Percentiles rank a stretch among this genome's conserved stretches.
phyloP scores from a whole-genome alignment of 2,329 filamentous ascomycete species.

The Ambrosiella cleistominuta region DNA sequence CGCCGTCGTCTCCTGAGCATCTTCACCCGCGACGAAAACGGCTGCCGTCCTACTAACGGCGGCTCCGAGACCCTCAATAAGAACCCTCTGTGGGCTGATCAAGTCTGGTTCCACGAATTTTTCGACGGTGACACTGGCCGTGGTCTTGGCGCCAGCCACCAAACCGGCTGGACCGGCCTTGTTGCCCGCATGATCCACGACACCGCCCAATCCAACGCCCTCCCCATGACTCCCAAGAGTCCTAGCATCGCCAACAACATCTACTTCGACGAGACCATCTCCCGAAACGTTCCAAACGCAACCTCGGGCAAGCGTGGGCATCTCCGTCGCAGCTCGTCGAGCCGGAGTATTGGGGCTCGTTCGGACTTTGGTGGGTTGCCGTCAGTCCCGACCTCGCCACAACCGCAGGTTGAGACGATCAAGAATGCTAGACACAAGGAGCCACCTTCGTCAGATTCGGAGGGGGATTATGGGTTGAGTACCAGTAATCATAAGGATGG shows the following conservation, averaged over 20 bases:
- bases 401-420: neutral
- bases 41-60: constrained; percentile 73
- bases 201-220: constrained; percentile 83
- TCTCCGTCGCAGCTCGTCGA: constrained; percentile 63
- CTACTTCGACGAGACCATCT: constrained; percentile 86
- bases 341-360: constrained; percentile 64
- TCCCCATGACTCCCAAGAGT: constrained; percentile 76
- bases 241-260: constrained; percentile 69
- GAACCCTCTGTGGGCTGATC: constrained; percentile 82
- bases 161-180: constrained; percentile 90
- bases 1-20: constrained; percentile 89
- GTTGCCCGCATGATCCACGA: constrained; percentile 97
- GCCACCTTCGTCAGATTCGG: neutral
- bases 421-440: constrained; percentile 3
- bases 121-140: constrained; percentile 86
- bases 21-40: constrained; percentile 69
- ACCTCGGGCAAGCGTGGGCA: neutral
- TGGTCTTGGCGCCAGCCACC: constrained; percentile 79
- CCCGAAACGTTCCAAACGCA: constrained; percentile 21
- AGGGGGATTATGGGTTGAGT: neutral
- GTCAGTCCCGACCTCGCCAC: neutral
- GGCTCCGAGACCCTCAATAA: constrained; percentile 76
- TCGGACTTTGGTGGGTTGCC: constrained; percentile 46
- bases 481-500: neutral
- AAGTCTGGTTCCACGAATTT: constrained; percentile 92